Conservation (phyloP, 2,329 filamentous ascomycete species). For the Bipolaris gigantea region DNA sequence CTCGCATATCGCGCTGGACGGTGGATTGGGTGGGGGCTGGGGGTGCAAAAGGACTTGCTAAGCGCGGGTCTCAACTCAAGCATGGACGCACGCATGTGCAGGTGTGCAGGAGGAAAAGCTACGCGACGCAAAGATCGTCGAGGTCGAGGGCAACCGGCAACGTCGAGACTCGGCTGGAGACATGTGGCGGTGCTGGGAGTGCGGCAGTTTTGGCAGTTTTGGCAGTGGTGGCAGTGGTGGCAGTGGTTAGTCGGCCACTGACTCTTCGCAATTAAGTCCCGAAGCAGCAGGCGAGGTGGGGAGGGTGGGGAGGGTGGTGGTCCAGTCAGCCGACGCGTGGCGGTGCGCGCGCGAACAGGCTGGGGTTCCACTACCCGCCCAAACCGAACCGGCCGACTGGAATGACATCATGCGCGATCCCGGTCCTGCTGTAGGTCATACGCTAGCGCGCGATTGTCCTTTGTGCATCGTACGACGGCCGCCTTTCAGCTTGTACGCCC, state of each 20-base stretch:
- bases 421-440: constrained; percentile 3
- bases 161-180: neutral
- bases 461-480: neutral
- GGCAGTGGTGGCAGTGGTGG: too few relatives aligned
- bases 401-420: constrained; percentile 10
- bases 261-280: constrained; percentile 2
- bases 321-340: neutral
- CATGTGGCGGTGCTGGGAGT: constrained; percentile 5
- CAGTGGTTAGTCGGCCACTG: neutral
- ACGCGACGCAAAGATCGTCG: neutral
- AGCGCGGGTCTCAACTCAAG: neutral
- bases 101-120: neutral
- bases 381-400: constrained; percentile 10
- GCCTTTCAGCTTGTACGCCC: too few relatives aligned
- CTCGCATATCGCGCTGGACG: neutral
- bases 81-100: neutral
- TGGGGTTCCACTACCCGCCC: constrained; percentile 9
- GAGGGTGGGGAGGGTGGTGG: neutral
- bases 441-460: constrained; percentile 2
- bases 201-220: too few relatives aligned
- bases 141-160: neutral
- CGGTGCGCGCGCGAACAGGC: neutral
- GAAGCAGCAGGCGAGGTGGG: neutral
- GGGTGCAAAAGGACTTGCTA: neutral
- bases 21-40: neutral